Conservation (phyloP, 2,329 filamentous ascomycete genomes). For the Penicillium oxalicum region DNA sequence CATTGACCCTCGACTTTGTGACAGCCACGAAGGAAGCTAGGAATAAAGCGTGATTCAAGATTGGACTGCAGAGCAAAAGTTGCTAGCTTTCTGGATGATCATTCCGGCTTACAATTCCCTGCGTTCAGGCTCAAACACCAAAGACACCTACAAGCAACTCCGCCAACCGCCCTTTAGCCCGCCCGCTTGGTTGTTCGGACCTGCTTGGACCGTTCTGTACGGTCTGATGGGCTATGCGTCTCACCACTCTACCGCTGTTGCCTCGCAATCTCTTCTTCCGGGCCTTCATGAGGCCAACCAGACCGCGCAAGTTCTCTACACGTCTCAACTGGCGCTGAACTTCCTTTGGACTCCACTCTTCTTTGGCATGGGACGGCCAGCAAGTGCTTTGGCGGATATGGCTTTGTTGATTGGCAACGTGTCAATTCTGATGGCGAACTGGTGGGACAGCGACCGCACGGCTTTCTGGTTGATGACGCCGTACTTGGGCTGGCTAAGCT, state of each 20-base stretch:
- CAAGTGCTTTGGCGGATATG: slow-evolving; percentile 70
- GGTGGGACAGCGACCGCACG: slow-evolving; percentile 65
- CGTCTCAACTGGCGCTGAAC: slow-evolving; percentile 78
- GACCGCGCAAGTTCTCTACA: slow-evolving; percentile 73
- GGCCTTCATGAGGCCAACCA: slow-evolving; percentile 55
- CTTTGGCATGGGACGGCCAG: slow-evolving; percentile 69
- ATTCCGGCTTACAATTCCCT: neutral
- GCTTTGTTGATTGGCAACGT: slow-evolving; percentile 65
- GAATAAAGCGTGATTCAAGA: neutral
- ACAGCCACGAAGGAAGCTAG: neutral
- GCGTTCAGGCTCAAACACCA: slow-evolving; percentile 26
- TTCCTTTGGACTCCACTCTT: slow-evolving; percentile 89
- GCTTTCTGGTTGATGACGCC: slow-evolving; percentile 71
- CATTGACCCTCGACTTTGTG: neutral
- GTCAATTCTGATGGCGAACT: slow-evolving; percentile 68
- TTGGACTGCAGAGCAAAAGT: neutral
- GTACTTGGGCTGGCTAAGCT: slow-evolving; percentile 80
- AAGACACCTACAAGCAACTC: slow-evolving; percentile 33
- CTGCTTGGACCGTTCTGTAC: slow-evolving; percentile 55
- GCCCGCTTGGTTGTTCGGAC: slow-evolving; percentile 53
- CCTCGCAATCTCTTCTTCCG: slow-evolving; percentile 54
- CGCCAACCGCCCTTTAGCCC: slow-evolving; percentile 49
- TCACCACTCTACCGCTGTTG: slow-evolving; percentile 65
- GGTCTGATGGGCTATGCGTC: slow-evolving; percentile 81
- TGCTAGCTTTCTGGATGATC: neutral